Percentiles rank a stretch among this genome's conserved stretches.
Evolutionary conservation across 192 early-diverging fungal species (phyloP).

Genomic region (Podila horticola): DNA sequence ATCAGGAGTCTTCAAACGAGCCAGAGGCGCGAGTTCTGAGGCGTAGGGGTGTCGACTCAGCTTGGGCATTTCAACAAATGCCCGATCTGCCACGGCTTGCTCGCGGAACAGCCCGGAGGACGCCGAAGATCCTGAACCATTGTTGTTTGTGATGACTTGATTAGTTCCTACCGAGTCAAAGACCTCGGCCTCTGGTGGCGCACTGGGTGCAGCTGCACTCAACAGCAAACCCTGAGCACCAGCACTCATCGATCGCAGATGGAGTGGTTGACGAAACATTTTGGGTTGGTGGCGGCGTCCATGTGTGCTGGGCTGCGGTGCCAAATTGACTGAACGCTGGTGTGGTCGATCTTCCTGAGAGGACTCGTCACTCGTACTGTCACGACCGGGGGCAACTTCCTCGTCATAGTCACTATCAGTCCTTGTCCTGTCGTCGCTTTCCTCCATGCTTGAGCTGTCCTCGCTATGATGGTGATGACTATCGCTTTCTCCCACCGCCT

Average conservation of each 20-base stretch:
- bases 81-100: not conserved
- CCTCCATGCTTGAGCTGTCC: too few relatives aligned
- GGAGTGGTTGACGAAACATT: not conserved
- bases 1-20: not conserved
- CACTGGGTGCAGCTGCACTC: constrained; percentile 20
- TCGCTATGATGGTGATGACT: too few relatives aligned
- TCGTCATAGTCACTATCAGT: too few relatives aligned
- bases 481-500: too few relatives aligned
- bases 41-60: constrained; percentile 37
- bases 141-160: too few relatives aligned
- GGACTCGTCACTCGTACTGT: too few relatives aligned
- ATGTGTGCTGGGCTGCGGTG: too few relatives aligned
- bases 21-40: constrained; percentile 16
- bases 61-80: constrained; percentile 29
- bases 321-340: too few relatives aligned
- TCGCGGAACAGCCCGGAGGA: not conserved
- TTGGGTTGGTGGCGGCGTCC: too few relatives aligned
- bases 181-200: constrained; percentile 34
- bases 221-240: not conserved
- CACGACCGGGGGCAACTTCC: too few relatives aligned
- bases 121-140: not conserved
- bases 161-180: not conserved
- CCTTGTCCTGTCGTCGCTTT: too few relatives aligned
- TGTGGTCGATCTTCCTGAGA: too few relatives aligned
- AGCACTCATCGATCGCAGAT: not conserved